These are phyloP conservation scores for Penicillium frequentans DNA, from an alignment of 2,329 filamentous ascomycete species.

Conservation along the genomic window DNA sequence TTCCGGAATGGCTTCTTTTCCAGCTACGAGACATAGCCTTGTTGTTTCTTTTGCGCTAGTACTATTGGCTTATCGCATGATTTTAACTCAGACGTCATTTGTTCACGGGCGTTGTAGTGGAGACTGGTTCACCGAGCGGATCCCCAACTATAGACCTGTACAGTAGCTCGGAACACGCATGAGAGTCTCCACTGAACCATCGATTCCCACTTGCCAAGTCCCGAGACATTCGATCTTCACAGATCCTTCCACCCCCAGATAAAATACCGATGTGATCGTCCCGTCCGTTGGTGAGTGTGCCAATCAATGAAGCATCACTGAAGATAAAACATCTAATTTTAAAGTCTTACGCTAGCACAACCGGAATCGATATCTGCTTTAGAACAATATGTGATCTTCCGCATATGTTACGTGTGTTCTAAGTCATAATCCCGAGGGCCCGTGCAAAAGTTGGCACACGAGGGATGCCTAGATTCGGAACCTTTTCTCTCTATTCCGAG, in stretches of 20 bases:
- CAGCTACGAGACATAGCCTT: background rate
- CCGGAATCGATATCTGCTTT: background rate
- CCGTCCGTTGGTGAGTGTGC: background rate
- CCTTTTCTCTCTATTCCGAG: background rate
- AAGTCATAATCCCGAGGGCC: background rate
- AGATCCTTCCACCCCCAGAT: background rate
- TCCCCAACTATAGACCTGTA: too few relatives aligned
- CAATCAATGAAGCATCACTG: background rate
- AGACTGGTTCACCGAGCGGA: background rate
- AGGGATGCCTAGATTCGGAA: background rate
- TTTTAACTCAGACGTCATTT: background rate
- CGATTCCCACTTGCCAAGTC: background rate
- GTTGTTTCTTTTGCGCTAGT: background rate
- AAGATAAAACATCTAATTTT: background rate
- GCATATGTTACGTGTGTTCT: background rate
- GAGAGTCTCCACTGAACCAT: background rate
- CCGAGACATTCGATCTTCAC: background rate
- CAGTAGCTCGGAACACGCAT: background rate
- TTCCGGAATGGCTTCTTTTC: background rate
- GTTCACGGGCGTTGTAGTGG: too few relatives aligned
- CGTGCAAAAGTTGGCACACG: background rate
- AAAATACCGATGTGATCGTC: constrained; percentile 2
- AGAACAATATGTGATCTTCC: background rate
- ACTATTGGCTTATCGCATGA: background rate
- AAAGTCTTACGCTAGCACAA: background rate